Percentiles rank a stretch among this genome's conserved stretches.
phyloP scores from a whole-genome alignment of 2,329 filamentous ascomycete species.

The Aspergillus nomiae region DNA sequence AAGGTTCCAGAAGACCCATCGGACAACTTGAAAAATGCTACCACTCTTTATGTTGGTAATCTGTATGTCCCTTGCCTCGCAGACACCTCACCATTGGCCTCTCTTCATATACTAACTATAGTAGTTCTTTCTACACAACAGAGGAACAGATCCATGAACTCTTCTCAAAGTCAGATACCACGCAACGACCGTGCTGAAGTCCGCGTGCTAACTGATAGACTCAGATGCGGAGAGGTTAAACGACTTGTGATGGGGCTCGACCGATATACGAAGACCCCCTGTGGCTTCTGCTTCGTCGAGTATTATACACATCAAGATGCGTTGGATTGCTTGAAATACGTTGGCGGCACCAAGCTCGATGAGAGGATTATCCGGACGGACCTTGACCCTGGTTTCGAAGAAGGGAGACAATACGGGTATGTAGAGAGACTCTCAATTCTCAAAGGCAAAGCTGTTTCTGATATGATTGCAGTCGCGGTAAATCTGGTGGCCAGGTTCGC shows the following conservation, averaged over 20 bases:
- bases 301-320: conserved; percentile 98
- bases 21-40: conserved; percentile 81
- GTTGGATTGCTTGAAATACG: conserved; percentile 97
- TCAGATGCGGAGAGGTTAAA: conserved; percentile 89
- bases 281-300: conserved; percentile 99
- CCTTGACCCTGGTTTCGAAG: conserved; percentile 91
- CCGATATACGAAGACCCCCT: conserved; percentile 95
- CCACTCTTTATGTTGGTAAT: conserved; percentile 97
- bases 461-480: conserved; percentile 64
- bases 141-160: conserved; percentile 99
- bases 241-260: conserved; percentile 97
- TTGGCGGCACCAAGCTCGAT: conserved; percentile 96
- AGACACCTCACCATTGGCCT: not conserved
- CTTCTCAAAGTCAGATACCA: conserved; percentile 70
- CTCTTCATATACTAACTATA: conserved; percentile 8
- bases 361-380: conserved; percentile 96
- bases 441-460: not conserved
- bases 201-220: conserved; percentile 12
- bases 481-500: conserved; percentile 93
- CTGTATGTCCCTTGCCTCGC: conserved; percentile 60
- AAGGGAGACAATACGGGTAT: conserved; percentile 89
- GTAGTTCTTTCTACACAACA: conserved; percentile 92
- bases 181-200: not conserved
- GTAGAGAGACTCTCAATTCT: conserved; percentile 18
- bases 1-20: conserved; percentile 62